phyloP scores from a whole-genome alignment of 169 alveolate genomes.

The Plasmodium relictum region DNA sequence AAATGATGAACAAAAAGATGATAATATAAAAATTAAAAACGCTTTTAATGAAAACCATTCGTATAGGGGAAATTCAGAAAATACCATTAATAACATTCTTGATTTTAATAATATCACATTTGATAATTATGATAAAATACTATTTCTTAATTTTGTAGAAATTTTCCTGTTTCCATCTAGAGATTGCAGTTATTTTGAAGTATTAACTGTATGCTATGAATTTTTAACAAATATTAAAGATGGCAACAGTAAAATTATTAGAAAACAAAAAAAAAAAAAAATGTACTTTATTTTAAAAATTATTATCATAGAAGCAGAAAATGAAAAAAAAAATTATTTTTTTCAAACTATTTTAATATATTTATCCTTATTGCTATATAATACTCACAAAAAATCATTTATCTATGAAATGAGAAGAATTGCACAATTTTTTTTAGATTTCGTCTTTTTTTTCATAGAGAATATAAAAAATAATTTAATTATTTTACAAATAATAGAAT shows the following conservation, averaged over 20 bases:
- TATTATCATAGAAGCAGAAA: conserved; percentile 6
- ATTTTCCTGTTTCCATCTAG: conserved; percentile 58
- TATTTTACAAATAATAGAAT: conserved; percentile 61
- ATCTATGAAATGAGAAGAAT: conserved; percentile 71
- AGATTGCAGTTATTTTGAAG: conserved; percentile 51
- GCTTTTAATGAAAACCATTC: background rate
- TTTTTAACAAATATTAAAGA: conserved; percentile 50
- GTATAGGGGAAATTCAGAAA: background rate
- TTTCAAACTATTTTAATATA: conserved; percentile 39
- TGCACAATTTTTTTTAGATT: conserved; percentile 67
- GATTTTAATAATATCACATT: background rate
- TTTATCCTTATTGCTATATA: conserved; percentile 31
- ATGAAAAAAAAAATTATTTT: conserved; percentile 3
- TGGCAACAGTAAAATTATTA: background rate
- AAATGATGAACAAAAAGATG: background rate
- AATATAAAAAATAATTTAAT: conserved; percentile 76
- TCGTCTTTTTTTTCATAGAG: conserved; percentile 72
- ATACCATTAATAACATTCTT: background rate
- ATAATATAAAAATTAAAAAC: background rate
- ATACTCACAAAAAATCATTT: conserved; percentile 34
- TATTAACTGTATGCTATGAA: conserved; percentile 55
- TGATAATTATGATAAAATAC: conserved; percentile 8
- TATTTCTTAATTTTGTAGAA: conserved; percentile 32
- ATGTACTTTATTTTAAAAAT: conserved; percentile 27
- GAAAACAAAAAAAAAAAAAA: conserved; percentile 14